Evolutionary conservation across 495 filamentous ascomycete species (phyloP), one percentile per base, ranked within the genome.

Genomic region (Neurospora sp.): DNA sequence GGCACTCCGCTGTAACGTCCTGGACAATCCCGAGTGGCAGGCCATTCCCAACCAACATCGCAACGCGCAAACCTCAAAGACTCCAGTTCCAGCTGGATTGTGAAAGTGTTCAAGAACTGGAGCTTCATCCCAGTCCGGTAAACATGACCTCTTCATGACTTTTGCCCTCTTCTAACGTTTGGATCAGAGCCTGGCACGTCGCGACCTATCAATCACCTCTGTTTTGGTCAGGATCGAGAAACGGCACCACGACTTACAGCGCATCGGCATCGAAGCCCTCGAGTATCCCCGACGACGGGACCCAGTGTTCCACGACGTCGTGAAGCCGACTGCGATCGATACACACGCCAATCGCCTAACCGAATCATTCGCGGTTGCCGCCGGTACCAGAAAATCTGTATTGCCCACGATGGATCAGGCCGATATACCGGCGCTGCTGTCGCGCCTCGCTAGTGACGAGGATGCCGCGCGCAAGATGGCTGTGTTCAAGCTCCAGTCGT

Each of bases 381-480:
- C 53, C 27, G 6, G 31, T 65, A 65, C 14, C 53, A 35, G 7
- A 65, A 2, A 65, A 16, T 8, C 3, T 17, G 6, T 37, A 61
- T 16, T 61, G 22, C 53, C 70, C 35, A 75, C 70, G 59, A 86
- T 86, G 85, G 84, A 86, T 72, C 85, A 86, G 75, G 83, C 86
- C 70, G 86, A 88, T 75, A 87, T 88, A 70, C 86, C 86, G 40
- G 82, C 85, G 73, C 82, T 89, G 71, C 81, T 89, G 74, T 82
- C 85, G 78, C 86, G 86, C 74, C 83, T 89, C 39, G 81, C 83
- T 38, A 87, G 85, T 79, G 86, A 87, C 74, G 87, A 88, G 83
- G 96, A 98, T 87, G 93, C 93, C 40, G 92, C 93, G 71, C 93
- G 96, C 76, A 99, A 99, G 85, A 98, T 97, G 93, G 96, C 96